phyloP scores from a whole-genome alignment of 2,329 filamentous ascomycete genomes.

The Geosmithia flava region DNA sequence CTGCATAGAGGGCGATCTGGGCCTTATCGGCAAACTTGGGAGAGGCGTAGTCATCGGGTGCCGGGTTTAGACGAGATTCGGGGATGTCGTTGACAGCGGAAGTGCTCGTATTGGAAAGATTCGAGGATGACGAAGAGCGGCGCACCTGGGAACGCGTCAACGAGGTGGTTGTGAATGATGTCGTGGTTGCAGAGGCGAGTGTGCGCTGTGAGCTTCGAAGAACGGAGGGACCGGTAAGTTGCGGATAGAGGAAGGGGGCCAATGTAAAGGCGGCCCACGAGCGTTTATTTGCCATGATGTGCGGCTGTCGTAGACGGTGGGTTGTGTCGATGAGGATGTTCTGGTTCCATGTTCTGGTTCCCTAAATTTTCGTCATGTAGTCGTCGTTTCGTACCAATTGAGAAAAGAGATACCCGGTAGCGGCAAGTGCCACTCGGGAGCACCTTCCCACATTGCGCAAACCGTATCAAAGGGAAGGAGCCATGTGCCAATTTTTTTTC shows the following conservation, averaged over 20 bases:
- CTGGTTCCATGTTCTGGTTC: background rate
- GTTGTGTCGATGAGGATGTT: background rate
- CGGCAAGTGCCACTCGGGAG: no score
- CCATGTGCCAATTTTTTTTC: no score
- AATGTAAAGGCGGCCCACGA: conserved; percentile 10
- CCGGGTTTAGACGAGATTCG: conserved; percentile 59
- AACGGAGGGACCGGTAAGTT: background rate
- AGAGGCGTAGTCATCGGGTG: conserved; percentile 71
- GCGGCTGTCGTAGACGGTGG: background rate
- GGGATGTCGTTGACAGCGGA: conserved; percentile 15
- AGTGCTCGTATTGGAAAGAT: background rate
- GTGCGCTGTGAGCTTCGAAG: conserved; percentile 1
- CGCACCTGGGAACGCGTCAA: background rate
- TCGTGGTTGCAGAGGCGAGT: conserved; percentile 2
- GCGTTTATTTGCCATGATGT: conserved; percentile 15
- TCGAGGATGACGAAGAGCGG: conserved; percentile 1
- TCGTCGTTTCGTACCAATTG: no score
- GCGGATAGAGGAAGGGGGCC: conserved; percentile 34
- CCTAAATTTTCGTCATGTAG: background rate
- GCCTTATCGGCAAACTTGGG: conserved; percentile 83
- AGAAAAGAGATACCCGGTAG: no score
- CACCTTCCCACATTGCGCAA: no score
- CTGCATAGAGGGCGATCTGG: conserved; percentile 63
- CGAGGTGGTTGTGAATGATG: background rate
- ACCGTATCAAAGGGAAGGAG: no score